Base-by-base conservation (phyloP, 192 early-diverging fungal species). In the Globomyces pollinis-pini region DNA sequence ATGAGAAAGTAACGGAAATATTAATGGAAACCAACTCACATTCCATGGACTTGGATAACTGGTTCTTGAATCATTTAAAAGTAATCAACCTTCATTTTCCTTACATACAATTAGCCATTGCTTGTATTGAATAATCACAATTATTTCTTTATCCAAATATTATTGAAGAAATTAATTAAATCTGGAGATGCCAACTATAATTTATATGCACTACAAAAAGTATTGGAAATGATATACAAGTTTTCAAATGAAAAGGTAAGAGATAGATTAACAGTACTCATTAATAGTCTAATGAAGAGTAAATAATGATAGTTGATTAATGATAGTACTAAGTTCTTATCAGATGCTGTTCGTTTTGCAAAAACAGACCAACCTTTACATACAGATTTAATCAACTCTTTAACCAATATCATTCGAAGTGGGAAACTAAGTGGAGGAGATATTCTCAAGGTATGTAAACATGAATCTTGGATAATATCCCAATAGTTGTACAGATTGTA, bases 101-200 rank as follows among this genome's bases (percentile, higher is more conserved):
- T 23, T 26, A 12, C 16, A 8, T 8, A 28, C 23, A 47, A 7
- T 0, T 26, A 55, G 53, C 53, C 53, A 6, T 28, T 55, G 8
- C n/a, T 55, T 7, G 7, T 36, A n/a, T 15, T 55, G 3, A 55
- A 55, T 28, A 55, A 55, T 31, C 53, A 55, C 53, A 55, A 55
- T 2, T 55, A 55, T 24, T 55, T 55, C 9, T 33, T 55, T 24
- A 41, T 31, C 16, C 53, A 55, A 31, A 7, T 55, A n/a, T 55
- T 38, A 13, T 23, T 55, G 12, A 55, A 55, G 38, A 20, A 55
- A 3, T 23, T 41, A 13, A 55, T 55, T 8, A 33, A 31, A 13
- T 21, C 44, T 26, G 29, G 3, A 24, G 53, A 55, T 39, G 38
- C 38, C 8, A 26, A 47, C n/a, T 26, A 47, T n/a, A 38, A 35